phyloP scores from a whole-genome alignment of 1,284 basidiomycete species.

The Vanrija sp. region DNA sequence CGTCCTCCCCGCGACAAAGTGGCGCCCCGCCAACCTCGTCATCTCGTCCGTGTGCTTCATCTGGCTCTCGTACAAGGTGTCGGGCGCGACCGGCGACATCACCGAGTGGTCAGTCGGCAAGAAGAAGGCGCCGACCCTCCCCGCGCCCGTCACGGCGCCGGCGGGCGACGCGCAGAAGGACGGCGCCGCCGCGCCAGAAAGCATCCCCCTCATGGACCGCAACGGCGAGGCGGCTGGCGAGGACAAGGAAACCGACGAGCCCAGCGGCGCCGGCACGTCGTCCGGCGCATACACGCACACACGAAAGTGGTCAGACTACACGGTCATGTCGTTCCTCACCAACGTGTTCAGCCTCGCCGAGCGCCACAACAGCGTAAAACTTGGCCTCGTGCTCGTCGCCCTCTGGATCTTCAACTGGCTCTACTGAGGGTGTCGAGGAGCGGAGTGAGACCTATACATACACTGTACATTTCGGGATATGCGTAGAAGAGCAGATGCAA shows the following conservation, averaged over 20 bases:
- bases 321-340: conserved; percentile 22
- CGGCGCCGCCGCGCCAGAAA: conserved; percentile 20
- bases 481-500: too few relatives aligned
- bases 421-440: conserved; percentile 24
- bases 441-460: neutral
- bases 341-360: conserved; percentile 36
- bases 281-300: neutral
- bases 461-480: neutral
- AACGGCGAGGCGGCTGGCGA: conserved; percentile 21
- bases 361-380: conserved; percentile 37
- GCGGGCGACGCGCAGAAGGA: conserved; percentile 13
- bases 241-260: neutral
- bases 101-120: conserved; percentile 65
- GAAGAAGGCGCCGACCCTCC: conserved; percentile 27
- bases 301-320: conserved; percentile 27
- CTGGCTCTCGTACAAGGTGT: conserved; percentile 70
- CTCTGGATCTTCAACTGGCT: conserved; percentile 49
- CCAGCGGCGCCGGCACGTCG: neutral
- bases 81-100: conserved; percentile 67
- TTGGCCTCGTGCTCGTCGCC: conserved; percentile 40
- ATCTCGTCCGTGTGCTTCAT: conserved; percentile 71
- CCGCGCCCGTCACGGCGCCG: conserved; percentile 25
- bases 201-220: conserved; percentile 43
- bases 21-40: conserved; percentile 70
- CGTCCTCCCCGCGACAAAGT: conserved; percentile 67